A percentile compares a stretch with the other conserved stretches of the same genome.
Evolutionary conservation across 2,329 filamentous ascomycete species (phyloP).

Genomic region (Colletotrichum sp.): DNA sequence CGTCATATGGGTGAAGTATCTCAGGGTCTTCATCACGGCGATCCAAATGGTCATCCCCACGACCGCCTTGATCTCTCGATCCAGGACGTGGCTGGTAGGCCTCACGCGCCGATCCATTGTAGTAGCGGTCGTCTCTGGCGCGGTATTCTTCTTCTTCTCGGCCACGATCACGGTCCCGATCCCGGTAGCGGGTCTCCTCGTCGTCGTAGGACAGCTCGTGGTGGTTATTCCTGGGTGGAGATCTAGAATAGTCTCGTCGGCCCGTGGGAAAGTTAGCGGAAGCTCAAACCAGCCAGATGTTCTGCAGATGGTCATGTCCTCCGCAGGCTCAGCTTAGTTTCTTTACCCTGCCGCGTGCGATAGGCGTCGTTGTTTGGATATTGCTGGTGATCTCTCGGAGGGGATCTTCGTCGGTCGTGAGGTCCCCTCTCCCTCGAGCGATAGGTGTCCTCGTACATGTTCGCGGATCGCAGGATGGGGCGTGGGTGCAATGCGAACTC

Average conservation of each 20-base stretch:
- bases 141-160: not conserved
- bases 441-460: constrained; percentile 18
- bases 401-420: constrained; percentile 22
- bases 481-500: not conserved
- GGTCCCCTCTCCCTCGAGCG: constrained; percentile 17
- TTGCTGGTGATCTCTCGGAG: constrained; percentile 17
- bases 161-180: constrained; percentile 19
- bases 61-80: constrained; percentile 28
- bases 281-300: constrained; percentile 32
- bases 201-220: constrained; percentile 38
- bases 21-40: constrained; percentile 36
- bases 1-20: constrained; percentile 37
- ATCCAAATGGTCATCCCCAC: constrained; percentile 31
- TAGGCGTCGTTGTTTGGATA: constrained; percentile 41
- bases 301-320: constrained; percentile 22
- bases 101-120: constrained; percentile 26
- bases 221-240: constrained; percentile 40
- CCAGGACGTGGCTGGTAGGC: constrained; percentile 19
- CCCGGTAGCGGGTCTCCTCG: constrained; percentile 28
- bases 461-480: constrained; percentile 7
- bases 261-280: constrained; percentile 52
- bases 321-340: constrained; percentile 23
- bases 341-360: constrained; percentile 58
- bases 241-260: constrained; percentile 48
- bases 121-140: constrained; percentile 23